A percentile compares a stretch with the other conserved stretches of the same genome.
Evolutionary conservation across 176 grass and related monocot genomes (phyloP).

Genomic region (Ananas comosus): DNA sequence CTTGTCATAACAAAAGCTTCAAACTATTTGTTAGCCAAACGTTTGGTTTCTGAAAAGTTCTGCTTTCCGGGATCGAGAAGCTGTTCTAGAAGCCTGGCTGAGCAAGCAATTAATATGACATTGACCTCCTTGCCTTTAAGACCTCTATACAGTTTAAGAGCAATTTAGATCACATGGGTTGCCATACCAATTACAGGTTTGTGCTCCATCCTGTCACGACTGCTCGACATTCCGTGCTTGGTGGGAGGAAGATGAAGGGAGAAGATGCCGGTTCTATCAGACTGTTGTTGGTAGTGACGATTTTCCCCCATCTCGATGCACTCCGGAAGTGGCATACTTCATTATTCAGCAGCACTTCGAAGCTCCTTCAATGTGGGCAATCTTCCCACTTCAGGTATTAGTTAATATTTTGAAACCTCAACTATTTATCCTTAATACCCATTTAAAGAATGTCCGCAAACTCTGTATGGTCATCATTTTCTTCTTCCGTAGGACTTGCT

Average conservation of each 20-base stretch:
- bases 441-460: constrained; percentile 4
- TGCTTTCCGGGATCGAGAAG: too few relatives aligned
- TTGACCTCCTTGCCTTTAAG: too few relatives aligned
- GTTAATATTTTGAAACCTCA: neutral
- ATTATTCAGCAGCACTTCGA: constrained; percentile 84
- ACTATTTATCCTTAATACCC: neutral
- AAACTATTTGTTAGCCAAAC: too few relatives aligned
- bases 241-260: constrained; percentile 97
- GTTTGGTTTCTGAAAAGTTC: too few relatives aligned
- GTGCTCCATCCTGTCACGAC: constrained; percentile 96
- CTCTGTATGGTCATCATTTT: neutral
- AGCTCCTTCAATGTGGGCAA: constrained; percentile 93
- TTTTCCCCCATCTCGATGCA: constrained; percentile 62
- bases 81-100: too few relatives aligned
- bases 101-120: too few relatives aligned
- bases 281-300: constrained; percentile 54
- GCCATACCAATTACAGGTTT: constrained; percentile 56
- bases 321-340: constrained; percentile 67
- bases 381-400: constrained; percentile 88
- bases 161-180: constrained; percentile 3
- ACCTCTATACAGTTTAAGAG: neutral
- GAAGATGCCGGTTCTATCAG: constrained; percentile 56
- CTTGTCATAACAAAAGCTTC: too few relatives aligned
- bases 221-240: constrained; percentile 93
- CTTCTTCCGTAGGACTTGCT: constrained; percentile 66